Conservation (phyloP, 768 basidiomycete genomes). For the Pisolithus microcarpus region DNA sequence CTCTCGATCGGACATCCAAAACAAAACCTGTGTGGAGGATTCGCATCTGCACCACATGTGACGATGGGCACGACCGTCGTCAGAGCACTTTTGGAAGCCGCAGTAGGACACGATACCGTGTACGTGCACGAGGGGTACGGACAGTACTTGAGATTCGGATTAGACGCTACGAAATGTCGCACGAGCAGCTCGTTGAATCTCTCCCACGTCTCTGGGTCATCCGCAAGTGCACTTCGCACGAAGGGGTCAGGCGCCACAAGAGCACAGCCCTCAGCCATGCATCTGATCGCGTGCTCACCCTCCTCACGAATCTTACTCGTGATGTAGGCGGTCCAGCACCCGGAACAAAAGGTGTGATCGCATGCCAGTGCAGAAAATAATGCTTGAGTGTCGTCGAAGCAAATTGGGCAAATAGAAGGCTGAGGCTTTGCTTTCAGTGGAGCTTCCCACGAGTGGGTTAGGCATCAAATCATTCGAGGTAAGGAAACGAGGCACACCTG, state of each 20-base stretch:
- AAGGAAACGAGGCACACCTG: slow-evolving; percentile 9
- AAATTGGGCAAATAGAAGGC: slow-evolving; percentile 86
- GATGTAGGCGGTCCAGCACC: slow-evolving; percentile 80
- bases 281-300: slow-evolving; percentile 63
- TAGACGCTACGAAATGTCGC: slow-evolving; percentile 84
- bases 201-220: slow-evolving; percentile 45
- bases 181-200: slow-evolving; percentile 86
- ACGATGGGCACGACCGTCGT: slow-evolving; percentile 84
- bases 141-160: slow-evolving; percentile 82
- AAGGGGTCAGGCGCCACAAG: slow-evolving; percentile 60
- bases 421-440: slow-evolving; percentile 26
- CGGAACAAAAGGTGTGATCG: slow-evolving; percentile 75
- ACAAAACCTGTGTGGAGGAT: slow-evolving; percentile 72
- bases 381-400: slow-evolving; percentile 74
- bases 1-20: slow-evolving; percentile 87
- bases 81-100: slow-evolving; percentile 66
- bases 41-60: slow-evolving; percentile 62
- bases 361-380: slow-evolving; percentile 72
- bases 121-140: slow-evolving; percentile 92
- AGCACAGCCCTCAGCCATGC: slow-evolving; percentile 76
- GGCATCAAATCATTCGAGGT: background rate
- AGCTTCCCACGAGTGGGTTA: slow-evolving; percentile 4
- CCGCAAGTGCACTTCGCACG: slow-evolving; percentile 47
- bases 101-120: slow-evolving; percentile 86
- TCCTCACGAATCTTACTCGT: slow-evolving; percentile 77